A percentile compares a stretch with the other conserved stretches of the same genome.
phyloP scores from a whole-genome alignment of 352 stramenopile genomes.

The Phytophthora litchii region DNA sequence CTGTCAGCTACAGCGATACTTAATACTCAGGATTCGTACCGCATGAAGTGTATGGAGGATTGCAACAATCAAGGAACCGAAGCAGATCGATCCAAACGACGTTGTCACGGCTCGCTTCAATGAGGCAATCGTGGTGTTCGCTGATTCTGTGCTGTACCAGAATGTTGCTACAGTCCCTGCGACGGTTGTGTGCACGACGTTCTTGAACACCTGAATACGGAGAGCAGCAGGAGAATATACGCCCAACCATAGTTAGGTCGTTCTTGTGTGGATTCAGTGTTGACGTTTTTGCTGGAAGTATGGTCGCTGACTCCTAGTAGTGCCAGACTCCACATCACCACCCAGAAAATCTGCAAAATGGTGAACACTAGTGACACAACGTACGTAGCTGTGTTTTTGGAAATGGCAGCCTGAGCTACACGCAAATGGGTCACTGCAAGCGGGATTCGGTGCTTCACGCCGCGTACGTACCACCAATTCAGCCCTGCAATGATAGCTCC shows the following conservation, averaged over 20 bases:
- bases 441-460: constrained; percentile 85
- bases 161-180: constrained; percentile 92
- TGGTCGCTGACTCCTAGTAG: constrained; percentile 70
- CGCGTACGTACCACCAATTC: constrained; percentile 76
- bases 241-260: constrained; percentile 5
- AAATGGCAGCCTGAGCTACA: constrained; percentile 85
- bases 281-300: background rate
- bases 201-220: constrained; percentile 84
- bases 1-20: background rate
- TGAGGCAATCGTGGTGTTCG: constrained; percentile 67
- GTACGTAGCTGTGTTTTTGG: constrained; percentile 82
- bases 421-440: constrained; percentile 92
- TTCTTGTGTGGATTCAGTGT: background rate
- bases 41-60: constrained; percentile 86
- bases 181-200: constrained; percentile 90
- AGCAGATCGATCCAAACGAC: constrained; percentile 93
- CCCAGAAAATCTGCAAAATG: constrained; percentile 87
- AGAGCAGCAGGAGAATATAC: constrained; percentile 48
- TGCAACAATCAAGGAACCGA: constrained; percentile 92
- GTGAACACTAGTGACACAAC: constrained; percentile 79
- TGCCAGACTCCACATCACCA: constrained; percentile 81
- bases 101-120: constrained; percentile 84
- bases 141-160: constrained; percentile 91
- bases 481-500: constrained; percentile 53
- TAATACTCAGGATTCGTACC: constrained; percentile 18